Evolutionary conservation across 2,329 filamentous ascomycete species (phyloP).

Genomic region (Teratosphaeria zuluensis): DNA sequence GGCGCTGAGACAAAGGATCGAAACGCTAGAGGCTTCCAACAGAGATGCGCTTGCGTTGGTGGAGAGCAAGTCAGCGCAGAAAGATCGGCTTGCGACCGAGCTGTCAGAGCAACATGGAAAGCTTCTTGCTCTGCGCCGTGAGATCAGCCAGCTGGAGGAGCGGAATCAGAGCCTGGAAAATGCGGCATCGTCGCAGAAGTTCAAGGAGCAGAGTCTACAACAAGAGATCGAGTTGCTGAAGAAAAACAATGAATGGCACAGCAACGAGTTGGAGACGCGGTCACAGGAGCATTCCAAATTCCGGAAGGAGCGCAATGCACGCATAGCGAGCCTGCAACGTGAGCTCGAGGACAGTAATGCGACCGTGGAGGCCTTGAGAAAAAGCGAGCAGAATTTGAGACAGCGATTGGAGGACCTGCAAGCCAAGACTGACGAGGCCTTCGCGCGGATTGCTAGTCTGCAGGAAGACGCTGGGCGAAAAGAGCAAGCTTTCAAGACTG

Average conservation of each 20-base stretch:
- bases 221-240: slow-evolving; percentile 84
- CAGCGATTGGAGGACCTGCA: slow-evolving; percentile 75
- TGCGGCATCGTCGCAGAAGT: slow-evolving; percentile 70
- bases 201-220: slow-evolving; percentile 79
- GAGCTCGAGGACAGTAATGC: slow-evolving; percentile 76
- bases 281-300: slow-evolving; percentile 77
- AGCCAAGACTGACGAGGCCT: slow-evolving; percentile 74
- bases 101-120: slow-evolving; percentile 83
- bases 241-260: slow-evolving; percentile 87
- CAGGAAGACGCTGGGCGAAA: slow-evolving; percentile 71
- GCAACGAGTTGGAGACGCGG: slow-evolving; percentile 84
- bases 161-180: slow-evolving; percentile 73
- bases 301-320: slow-evolving; percentile 87
- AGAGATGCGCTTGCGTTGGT: slow-evolving; percentile 81
- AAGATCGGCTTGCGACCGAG: slow-evolving; percentile 78
- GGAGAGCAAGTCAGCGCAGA: slow-evolving; percentile 78
- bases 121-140: slow-evolving; percentile 70
- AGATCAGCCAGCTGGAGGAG: slow-evolving; percentile 74
- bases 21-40: slow-evolving; percentile 81
- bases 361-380: slow-evolving; percentile 65
- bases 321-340: slow-evolving; percentile 79
- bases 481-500: slow-evolving; percentile 79
- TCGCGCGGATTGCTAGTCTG: slow-evolving; percentile 72
- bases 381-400: slow-evolving; percentile 70
- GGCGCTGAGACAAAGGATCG: slow-evolving; percentile 70